Evolutionary conservation across 1,284 basidiomycete species (phyloP).

Genomic region (Entoloma clypeatum): DNA sequence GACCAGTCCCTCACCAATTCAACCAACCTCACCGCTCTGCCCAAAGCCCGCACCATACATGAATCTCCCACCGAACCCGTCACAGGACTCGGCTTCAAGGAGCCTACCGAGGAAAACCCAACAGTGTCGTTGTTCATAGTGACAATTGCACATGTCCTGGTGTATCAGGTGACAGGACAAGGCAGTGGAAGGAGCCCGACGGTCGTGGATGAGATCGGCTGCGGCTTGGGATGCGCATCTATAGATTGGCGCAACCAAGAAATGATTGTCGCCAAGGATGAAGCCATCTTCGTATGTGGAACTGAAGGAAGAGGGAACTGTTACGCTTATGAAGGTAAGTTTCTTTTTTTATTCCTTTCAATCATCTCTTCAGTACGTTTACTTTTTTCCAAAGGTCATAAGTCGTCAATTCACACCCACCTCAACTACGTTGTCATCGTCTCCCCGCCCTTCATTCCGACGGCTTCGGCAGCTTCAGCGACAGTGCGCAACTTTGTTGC

Average conservation of each 20-base stretch:
- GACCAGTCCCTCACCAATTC: slow-evolving; percentile 80
- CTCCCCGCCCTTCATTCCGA: slow-evolving; percentile 77
- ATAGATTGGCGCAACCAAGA: slow-evolving; percentile 71
- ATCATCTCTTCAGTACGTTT: neutral
- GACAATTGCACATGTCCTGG: slow-evolving; percentile 80
- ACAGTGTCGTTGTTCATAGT: slow-evolving; percentile 79
- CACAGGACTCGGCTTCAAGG: slow-evolving; percentile 87
- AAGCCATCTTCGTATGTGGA: slow-evolving; percentile 88
- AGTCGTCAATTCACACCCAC: slow-evolving; percentile 69
- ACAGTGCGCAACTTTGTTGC: slow-evolving; percentile 75
- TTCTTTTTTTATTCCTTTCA: neutral
- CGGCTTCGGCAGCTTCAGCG: slow-evolving; percentile 61
- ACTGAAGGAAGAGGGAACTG: slow-evolving; percentile 82
- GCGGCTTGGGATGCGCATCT: slow-evolving; percentile 78
- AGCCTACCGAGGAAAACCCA: slow-evolving; percentile 49
- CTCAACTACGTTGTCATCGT: slow-evolving; percentile 85
- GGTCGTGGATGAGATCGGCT: slow-evolving; percentile 84
- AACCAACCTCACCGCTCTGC: slow-evolving; percentile 64
- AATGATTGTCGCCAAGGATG: slow-evolving; percentile 86
- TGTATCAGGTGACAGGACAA: slow-evolving; percentile 74
- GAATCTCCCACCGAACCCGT: slow-evolving; percentile 83
- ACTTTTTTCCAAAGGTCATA: slow-evolving; percentile 45
- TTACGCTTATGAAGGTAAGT: slow-evolving; percentile 84
- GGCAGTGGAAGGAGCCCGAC: slow-evolving; percentile 65
- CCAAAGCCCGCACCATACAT: slow-evolving; percentile 77